Evolutionary conservation across 257 asterid species (phyloP).

Genomic region (Fraxinus excelsior): DNA sequence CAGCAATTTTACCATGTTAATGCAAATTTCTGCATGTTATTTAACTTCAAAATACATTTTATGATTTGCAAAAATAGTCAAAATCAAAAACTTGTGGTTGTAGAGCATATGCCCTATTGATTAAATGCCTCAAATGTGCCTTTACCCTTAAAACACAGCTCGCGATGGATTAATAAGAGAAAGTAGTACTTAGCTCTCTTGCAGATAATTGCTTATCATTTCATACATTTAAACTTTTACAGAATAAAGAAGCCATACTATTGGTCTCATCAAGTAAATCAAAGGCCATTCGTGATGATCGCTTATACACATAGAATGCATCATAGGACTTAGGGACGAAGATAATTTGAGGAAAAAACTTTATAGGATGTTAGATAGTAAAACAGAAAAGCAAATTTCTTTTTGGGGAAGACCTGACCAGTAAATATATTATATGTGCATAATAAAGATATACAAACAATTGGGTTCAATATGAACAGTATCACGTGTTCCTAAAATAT

Average conservation of each 20-base stretch:
- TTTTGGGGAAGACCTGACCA: neutral
- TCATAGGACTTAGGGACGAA: neutral
- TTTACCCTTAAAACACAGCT: neutral
- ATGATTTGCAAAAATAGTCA: neutral
- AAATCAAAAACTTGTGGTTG: neutral
- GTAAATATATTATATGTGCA: neutral
- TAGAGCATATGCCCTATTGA: neutral
- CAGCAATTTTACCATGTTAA: neutral
- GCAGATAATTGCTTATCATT: neutral
- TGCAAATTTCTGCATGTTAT: neutral
- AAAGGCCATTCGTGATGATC: neutral
- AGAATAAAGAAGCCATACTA: slow-evolving; percentile 7
- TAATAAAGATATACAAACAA: neutral
- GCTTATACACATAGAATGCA: neutral
- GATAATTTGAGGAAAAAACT: neutral
- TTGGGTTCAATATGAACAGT: neutral
- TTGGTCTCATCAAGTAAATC: neutral
- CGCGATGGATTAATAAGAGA: neutral
- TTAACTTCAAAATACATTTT: neutral
- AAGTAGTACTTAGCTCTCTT: neutral
- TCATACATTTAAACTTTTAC: neutral
- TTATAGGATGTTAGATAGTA: neutral
- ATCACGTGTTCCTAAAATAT: neutral
- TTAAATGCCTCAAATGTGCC: neutral
- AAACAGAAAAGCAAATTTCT: neutral